Base-by-base conservation (phyloP, 1,284 basidiomycete genomes). In the Trichosporon coremiiforme region DNA sequence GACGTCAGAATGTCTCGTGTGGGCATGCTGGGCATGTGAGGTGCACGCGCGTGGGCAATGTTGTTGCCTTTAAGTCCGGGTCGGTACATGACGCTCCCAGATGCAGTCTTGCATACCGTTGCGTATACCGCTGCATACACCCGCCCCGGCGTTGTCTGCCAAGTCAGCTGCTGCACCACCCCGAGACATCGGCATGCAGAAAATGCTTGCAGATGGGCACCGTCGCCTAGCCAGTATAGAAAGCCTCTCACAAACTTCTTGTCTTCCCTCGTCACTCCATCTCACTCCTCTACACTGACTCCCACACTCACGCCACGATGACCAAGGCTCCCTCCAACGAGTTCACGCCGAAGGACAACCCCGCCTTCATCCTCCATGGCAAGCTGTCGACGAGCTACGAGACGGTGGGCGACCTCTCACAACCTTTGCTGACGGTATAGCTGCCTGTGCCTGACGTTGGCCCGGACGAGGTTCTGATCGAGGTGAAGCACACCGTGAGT, bases 401-500 rank as follows among this genome's bases (percentile, higher is more conserved):
- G 64, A 72, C 77, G 71, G 80, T 80, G 50, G 47, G 76, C 68
- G 8, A 10, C 22, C 13, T 6, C 12, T 3, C n/a, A 20, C 35
- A 9, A 36, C 4, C n/a, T 66, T 62, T 62, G 57, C 53, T 64
- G 36, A 66, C 64, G 22, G 13, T 22, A n/a, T 45, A 92, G 75
- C 86, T 92, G 3, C 90, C 91, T 5, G 87, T 97, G 70, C 93
- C 93, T 31, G 87, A 91, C 69, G 90, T 92, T 72, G 86, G 86
- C 25, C 87, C 87, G 66, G 87, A 91, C 77, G 91, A 97, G 77
- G 94, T 95, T 60, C 88, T 98, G 36, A 89, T 98, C 64, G 88
- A 93, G 78, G 90, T 98, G 65, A 94, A 94, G 84, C 95, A 96
- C 85, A 95, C 94, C 25, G 92, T 90, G 73, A 71, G 87, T 79